Percentiles rank a stretch among this genome's conserved stretches.
phyloP scores from a whole-genome alignment of 1,284 basidiomycete species.

The Papiliotrema fonsecae region DNA sequence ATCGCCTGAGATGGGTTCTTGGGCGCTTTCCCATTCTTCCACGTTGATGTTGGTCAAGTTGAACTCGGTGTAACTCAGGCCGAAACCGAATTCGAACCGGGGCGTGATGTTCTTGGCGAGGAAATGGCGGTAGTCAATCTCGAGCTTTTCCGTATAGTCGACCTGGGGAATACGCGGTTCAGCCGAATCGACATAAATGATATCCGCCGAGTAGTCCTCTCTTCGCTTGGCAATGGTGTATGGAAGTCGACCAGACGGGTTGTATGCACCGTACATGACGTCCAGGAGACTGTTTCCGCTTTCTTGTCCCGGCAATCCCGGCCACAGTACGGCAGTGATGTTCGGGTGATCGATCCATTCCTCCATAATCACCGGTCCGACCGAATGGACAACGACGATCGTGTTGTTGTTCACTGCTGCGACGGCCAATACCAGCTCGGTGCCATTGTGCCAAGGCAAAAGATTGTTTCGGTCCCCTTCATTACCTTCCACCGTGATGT shows the following conservation, averaged over 20 bases:
- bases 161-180: slow-evolving; percentile 50
- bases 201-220: slow-evolving; percentile 60
- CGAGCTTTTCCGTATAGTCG: slow-evolving; percentile 65
- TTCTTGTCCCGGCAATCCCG: slow-evolving; percentile 61
- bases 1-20: slow-evolving; percentile 3
- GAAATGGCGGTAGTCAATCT: slow-evolving; percentile 74
- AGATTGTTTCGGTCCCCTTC: slow-evolving; percentile 67
- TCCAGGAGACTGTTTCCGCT: slow-evolving; percentile 70
- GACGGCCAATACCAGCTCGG: slow-evolving; percentile 48
- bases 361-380: slow-evolving; percentile 68
- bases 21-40: slow-evolving; percentile 6
- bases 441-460: slow-evolving; percentile 72
- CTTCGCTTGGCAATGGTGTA: slow-evolving; percentile 71
- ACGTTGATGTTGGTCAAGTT: slow-evolving; percentile 58
- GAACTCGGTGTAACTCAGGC: slow-evolving; percentile 78
- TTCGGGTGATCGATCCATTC: slow-evolving; percentile 63
- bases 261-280: slow-evolving; percentile 53
- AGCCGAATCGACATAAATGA: slow-evolving; percentile 38
- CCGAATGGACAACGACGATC: slow-evolving; percentile 72
- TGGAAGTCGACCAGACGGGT: slow-evolving; percentile 69
- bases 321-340: slow-evolving; percentile 57
- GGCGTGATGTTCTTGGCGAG: slow-evolving; percentile 61
- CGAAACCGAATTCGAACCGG: slow-evolving; percentile 73
- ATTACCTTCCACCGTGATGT: slow-evolving; percentile 64
- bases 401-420: slow-evolving; percentile 60